These are phyloP conservation scores for Penicillium expansum DNA, from an alignment of 2,329 filamentous ascomycete genomes.

Conservation along the genomic window DNA sequence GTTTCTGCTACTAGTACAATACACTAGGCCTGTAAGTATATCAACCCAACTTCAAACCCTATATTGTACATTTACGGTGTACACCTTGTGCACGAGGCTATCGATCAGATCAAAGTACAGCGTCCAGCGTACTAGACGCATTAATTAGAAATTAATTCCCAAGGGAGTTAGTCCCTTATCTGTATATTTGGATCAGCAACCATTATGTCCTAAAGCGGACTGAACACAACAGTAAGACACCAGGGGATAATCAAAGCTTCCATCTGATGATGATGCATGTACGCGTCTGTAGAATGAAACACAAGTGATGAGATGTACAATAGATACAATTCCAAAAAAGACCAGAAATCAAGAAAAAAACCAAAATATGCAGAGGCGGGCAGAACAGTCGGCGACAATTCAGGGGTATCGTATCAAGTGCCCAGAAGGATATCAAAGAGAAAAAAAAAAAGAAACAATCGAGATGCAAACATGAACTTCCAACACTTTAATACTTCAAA, in stretches of 20 bases:
- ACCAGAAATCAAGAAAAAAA: slow-evolving; percentile 11
- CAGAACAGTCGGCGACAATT: slow-evolving; percentile 21
- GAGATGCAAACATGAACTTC: slow-evolving; percentile 11
- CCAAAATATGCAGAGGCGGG: slow-evolving; percentile 17
- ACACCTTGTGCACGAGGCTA: background rate
- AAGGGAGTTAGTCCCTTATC: background rate
- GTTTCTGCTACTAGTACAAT: background rate
- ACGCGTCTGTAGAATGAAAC: slow-evolving; percentile 8
- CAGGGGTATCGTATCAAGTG: slow-evolving; percentile 31
- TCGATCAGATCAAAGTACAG: background rate
- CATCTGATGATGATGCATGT: slow-evolving; percentile 4
- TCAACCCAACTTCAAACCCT: background rate
- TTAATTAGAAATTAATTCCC: background rate
- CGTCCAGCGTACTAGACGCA: background rate
- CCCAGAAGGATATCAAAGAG: slow-evolving; percentile 27
- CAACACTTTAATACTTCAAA: background rate
- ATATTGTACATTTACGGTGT: background rate
- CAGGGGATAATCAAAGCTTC: background rate
- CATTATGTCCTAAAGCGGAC: slow-evolving; percentile 10
- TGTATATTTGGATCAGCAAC: slow-evolving; percentile 15
- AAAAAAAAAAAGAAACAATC: slow-evolving; percentile 14
- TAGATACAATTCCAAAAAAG: slow-evolving; percentile 17
- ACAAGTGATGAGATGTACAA: background rate
- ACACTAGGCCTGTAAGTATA: background rate
- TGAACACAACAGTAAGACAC: slow-evolving; percentile 1